Conservation (phyloP, 176 grass and related monocot species). For the Triticum monococcum region DNA sequence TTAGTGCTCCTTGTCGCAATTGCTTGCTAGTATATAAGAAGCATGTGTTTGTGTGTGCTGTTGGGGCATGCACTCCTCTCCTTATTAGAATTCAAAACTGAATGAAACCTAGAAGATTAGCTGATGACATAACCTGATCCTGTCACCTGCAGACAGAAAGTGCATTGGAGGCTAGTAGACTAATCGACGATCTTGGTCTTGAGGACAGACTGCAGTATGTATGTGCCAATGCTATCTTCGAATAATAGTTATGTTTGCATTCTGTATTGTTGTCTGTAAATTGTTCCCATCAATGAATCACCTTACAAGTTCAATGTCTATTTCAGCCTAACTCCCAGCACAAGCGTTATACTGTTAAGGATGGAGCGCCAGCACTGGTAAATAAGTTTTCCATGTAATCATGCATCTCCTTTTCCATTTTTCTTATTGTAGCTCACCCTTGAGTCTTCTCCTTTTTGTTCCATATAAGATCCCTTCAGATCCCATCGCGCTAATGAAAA, state of each 20-base stretch:
- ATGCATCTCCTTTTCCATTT: not conserved
- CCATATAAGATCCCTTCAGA: constrained; percentile 68
- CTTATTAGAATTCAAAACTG: not conserved
- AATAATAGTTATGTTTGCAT: constrained; percentile 4
- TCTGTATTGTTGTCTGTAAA: not conserved
- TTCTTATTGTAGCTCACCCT: constrained; percentile 12
- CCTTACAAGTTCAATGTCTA: constrained; percentile 24
- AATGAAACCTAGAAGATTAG: not conserved
- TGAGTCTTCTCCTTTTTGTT: constrained; percentile 20
- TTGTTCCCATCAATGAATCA: not conserved
- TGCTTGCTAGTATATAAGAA: not conserved
- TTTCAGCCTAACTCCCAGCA: constrained; percentile 84
- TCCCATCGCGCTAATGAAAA: constrained; percentile 73
- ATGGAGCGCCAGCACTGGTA: constrained; percentile 80
- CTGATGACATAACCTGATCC: constrained; percentile 1
- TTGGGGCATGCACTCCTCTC: not conserved
- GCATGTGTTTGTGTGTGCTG: not conserved
- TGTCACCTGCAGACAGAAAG: constrained; percentile 43
- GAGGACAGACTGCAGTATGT: constrained; percentile 83
- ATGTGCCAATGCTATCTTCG: constrained; percentile 45
- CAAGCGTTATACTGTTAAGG: constrained; percentile 90
- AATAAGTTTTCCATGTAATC: constrained; percentile 23
- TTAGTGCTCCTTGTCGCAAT: not conserved
- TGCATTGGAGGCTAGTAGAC: constrained; percentile 57
- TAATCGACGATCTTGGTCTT: constrained; percentile 82